Base-by-base conservation (phyloP, 306 rosid species). In the Castanospermum australe region DNA sequence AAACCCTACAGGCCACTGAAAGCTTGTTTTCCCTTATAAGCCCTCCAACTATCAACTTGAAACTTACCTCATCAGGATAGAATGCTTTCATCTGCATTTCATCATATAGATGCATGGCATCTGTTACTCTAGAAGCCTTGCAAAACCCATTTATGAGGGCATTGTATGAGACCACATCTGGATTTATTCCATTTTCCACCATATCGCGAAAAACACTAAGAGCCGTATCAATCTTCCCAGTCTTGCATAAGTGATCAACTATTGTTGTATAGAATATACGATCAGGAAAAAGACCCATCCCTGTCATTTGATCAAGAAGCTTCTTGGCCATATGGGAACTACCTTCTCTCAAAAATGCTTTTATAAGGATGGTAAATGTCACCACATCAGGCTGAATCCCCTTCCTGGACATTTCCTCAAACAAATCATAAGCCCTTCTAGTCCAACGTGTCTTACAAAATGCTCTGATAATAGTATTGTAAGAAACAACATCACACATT, bases 121-220 rank as follows among this genome's bases (percentile, higher is more conserved):
- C 94, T 51, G 67, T 70, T 33, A 84, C 85, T 81, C 84, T 88
- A 55, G 79, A 83, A 83, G 92, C 89, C 86, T 87, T 91, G 86
- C 95, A 91, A 82, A 92, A 87, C 64, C 97, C 97, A 59, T 91
- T 86, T 70, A 94, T 90, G 67, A 94, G 92, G 73, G 97, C 94
- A 85, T 95, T 95, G 83, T 91, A 95, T 5, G 97, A 84, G 69
- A 95, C 78, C 48, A 87, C 95, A 80, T 95, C 99, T 41, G 94
- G 98, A 65, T 55, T 61, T 56, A 91, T 88, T 62, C 90, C 96
- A 61, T 81, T 86, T 52, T 90, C 92, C 78, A 91, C 71, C 99
- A 95, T 92, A 51, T 88, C 96, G 47, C 33, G 54, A 67, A 91
- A 91, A 75, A 90, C 85, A 5, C 86, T 82, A 79, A 12, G 77